Base-by-base conservation (phyloP, 2,329 filamentous ascomycete species). In the Penicillium sp. region DNA sequence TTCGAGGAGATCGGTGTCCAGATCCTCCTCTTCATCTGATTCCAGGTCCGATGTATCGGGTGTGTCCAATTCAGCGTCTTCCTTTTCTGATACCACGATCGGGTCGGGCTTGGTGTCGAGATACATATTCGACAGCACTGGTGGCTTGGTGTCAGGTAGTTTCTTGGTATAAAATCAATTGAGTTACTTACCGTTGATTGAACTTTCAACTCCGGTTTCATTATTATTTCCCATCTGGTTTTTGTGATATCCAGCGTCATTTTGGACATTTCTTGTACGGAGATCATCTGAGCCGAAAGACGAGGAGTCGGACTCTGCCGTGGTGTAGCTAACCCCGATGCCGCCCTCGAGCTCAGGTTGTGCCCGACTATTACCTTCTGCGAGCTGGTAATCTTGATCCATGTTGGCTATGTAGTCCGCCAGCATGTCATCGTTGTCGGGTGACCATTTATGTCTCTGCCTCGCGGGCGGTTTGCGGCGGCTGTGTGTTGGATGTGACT, bases 1-100 rank as follows among this genome's bases (percentile, higher is more conserved):
- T 86, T 45, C 81, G 75, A 24, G 88, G 68, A 20, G 87, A 71
- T 32, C 79, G 75, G 32, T 36, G 21, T 59, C 51, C 10, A 46
- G 41, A 33, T 60, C 56, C 13, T 51, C 48, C 13, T 46, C 42
- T 18, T 42, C 49, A 15, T 54, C 49, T 12, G 29, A 58, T 15
- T 51, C 49, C 9, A 45, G 6, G 10, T 48, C 32, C 6, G 49
- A 52, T 13, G 51, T 52, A 10, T 55, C 49, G 3, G 36, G 42
- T 9, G 48, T 55, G 2, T 51, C 41, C 6, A 47, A 17, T 6
- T 51, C 45, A 10, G 47, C 51, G 7, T 50, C 50, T 2, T 61
- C 54, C 7, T 60, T 58, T 5, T 56, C 43, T 32, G 59, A 51
- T 2, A 8, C 37, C n/a, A 36, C 17, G 8, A 30, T 24, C 23